Evolutionary conservation across 768 basidiomycete genomes (phyloP), one percentile per base, ranked within the genome.

Genomic region (Termitomyces sp.): DNA sequence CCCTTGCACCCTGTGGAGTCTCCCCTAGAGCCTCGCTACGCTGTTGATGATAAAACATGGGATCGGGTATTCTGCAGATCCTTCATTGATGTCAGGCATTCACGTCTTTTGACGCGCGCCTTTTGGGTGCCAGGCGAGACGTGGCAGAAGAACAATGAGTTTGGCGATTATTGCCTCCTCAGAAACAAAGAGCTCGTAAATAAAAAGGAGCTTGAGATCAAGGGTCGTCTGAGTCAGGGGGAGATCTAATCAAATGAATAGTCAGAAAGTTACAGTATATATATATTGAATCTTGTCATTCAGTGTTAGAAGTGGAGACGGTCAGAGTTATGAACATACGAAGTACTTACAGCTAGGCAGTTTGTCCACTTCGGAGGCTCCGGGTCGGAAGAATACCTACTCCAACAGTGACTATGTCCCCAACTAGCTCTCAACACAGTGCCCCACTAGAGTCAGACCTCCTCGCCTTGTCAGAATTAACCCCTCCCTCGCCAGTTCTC

Each of bases 111-210:
- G 60, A 87, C 90, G 42, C 79, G 96, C 52, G 80, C 84, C 27
- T 76, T 98, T 57, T 96, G 90, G 87, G 67, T 90, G 41, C 96
- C 95, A 7, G 83, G 86, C 13, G 69, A 77, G 46, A 72, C 71
- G 58, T 92, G 92, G 87, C 82, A 87, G 61, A 72, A 70, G 26
- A 71, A 72, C 61, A 92, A 96, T 67, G 79, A 79, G 57, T 97
- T 81, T 70, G 96, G 96, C 1, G 92, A 98, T 65, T 97, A 93
- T 68, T 97, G 95, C 69, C 68, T 99, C 60, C 76, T 99, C 59
- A 84, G 79, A 69, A 87, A 92, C 62, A 81, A 69, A 63, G 73
- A 67, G 16, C 68, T 64, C 31, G 71, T 82, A 26, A 59, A 52
- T 1, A 59, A 61, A 52, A 79, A 80, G 61, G 73, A 78, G 59